Evolutionary conservation across 352 stramenopile genomes (phyloP), one percentile per base, ranked within the genome.

Genomic region (Chrysophaeum taylorii): DNA sequence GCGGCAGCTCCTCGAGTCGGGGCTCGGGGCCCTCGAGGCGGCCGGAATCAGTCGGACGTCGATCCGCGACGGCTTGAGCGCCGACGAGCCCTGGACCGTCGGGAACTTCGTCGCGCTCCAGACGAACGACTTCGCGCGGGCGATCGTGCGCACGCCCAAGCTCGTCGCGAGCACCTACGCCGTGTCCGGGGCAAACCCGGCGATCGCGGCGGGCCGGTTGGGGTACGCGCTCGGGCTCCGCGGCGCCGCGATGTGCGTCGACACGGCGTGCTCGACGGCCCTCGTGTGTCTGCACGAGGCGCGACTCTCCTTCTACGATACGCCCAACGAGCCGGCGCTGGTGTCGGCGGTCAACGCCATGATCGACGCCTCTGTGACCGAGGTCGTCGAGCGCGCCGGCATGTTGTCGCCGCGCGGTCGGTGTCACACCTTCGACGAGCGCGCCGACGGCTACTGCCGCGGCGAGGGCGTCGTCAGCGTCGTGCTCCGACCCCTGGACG

Each of bases 401-500:
- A 62, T 62, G 50, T 31, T 62, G 31, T 68, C 52, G 7, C 50
- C 50, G 50, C 23, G n/a, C 5, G 27, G 38, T 31, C 50, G 50
- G 27, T 62, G 50, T 31, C 27, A 25, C n/a, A 39, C 23, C 27
- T 25, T 25, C 50, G 50, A 35, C 50, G 50, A 62, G 27, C 27
- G 27, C 23, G 50, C 50, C 50, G 50, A 62, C 50, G 50, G 50
- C 50, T 62, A 62, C 50, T 25, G 36, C 5, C 50, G 50, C 23
- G 50, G 50, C 50, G 50, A 62, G 27, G 50, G 50, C 27, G 23
- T 35, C 50, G 23, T 31, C 14, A 33, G n/a, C 45, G 23, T 57
- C 45, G 60, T 85, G 12, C 45, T 57, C 33, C 33, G 45, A n/a
- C 43, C 74, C n/a, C 27, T 39, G 25, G 69, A 80, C 35, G n/a